Evolutionary conservation across 2,329 filamentous ascomycete species (phyloP), one percentile per base, ranked within the genome.

Genomic region (Talaromyces rugulosus): DNA sequence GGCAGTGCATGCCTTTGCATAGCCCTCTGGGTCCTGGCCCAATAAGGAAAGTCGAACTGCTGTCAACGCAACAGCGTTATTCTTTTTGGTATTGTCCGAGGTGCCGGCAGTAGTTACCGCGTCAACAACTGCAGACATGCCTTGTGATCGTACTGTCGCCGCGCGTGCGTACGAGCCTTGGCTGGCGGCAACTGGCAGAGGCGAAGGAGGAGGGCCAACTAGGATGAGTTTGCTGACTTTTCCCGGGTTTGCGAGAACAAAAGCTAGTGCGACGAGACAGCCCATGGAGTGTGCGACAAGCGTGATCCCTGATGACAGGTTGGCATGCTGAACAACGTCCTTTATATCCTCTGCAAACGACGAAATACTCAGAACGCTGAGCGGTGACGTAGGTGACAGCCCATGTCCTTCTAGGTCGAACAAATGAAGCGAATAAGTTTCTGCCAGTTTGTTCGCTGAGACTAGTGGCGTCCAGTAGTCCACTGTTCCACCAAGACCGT

Each of bases 321-420:
- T 59, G 8, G 74, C 71, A 30, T 72, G 60, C 3, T 74, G 58
- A 62, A 80, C 77, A 1, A 84, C 52, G 2, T 70, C 72, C 3
- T 69, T 59, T 1, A 84, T 66, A 60, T 84, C 82, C 0, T 63
- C 62, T 0, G 78, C 77, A 51, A 82, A 77, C 0, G 77, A 80
- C 0, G 70, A 66, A 42, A 86, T 78, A 5, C 72, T 78, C 11
- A 83, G 58, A 2, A 65, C 65, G 56, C 73, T 79, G 2, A 77
- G 70, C 0, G 83, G 78, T 8, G 76, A 77, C 0, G 83, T 84
- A 0, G 83, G 82, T 1, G 81, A 82, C 6, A 82, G 72, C 0
- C 83, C 83, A 63, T 85, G 83, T 2, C 84, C 84, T 69, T 86
- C 84, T 2, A 86, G 72, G 64, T 86, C 84, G 62, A 80, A 80